phyloP scores from a whole-genome alignment of 352 stramenopile species.

The Globisporangium spiculum region DNA sequence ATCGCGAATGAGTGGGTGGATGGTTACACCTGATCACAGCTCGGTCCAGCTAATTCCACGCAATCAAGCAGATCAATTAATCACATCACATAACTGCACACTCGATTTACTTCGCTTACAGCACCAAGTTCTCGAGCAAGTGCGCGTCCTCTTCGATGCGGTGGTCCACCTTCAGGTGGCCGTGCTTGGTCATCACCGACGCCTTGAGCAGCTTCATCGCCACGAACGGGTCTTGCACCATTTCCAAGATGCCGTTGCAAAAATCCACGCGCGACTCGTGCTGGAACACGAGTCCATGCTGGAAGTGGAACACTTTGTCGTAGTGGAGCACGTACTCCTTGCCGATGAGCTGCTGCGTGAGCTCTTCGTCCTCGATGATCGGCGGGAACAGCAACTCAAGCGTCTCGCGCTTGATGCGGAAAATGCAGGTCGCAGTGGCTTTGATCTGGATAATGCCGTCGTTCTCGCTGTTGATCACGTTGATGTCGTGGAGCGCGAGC shows the following conservation, averaged over 20 bases:
- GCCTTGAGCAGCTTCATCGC: conserved; percentile 50
- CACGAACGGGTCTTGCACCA: conserved; percentile 50
- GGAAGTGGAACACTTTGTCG: conserved; percentile 72
- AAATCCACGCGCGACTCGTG: conserved; percentile 55
- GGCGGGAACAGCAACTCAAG: conserved; percentile 45
- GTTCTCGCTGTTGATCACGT: conserved; percentile 26
- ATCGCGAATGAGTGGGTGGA: too few species aligned
- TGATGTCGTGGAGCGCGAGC: conserved; percentile 26
- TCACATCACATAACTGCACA: neutral
- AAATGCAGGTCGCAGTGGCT: conserved; percentile 31
- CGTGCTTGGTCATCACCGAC: conserved; percentile 57
- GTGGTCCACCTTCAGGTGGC: conserved; percentile 44
- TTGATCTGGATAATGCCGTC: conserved; percentile 31
- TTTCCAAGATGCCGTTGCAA: conserved; percentile 43
- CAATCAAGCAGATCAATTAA: too few species aligned
- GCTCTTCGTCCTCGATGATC: conserved; percentile 50
- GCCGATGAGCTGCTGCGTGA: conserved; percentile 52
- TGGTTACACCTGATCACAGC: neutral
- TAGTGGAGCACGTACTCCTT: conserved; percentile 62
- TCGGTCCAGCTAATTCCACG: neutral
- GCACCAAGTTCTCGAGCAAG: conserved; percentile 31
- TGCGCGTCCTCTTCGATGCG: conserved; percentile 40
- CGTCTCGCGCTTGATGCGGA: conserved; percentile 47
- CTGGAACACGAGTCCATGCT: conserved; percentile 44
- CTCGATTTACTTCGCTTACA: conserved; percentile 1